These are phyloP conservation scores for Coniferiporia sulphurascens DNA, from an alignment of 1,284 basidiomycete genomes.

Conservation along the genomic window DNA sequence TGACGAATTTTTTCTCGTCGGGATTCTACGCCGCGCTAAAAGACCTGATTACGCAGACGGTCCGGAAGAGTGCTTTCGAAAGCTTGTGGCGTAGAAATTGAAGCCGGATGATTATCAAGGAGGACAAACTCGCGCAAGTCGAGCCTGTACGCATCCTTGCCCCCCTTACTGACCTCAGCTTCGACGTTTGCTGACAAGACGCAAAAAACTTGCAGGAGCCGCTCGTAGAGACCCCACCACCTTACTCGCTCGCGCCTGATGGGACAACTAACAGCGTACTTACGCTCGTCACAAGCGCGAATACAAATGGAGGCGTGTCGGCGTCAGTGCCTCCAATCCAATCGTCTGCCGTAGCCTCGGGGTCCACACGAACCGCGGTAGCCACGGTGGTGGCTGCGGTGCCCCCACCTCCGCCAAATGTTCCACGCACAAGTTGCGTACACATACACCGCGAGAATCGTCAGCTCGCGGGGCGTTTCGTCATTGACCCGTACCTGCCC, in stretches of 20 bases:
- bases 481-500: constrained; percentile 15
- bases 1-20: no score
- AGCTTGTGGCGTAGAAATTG: background rate
- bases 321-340: background rate
- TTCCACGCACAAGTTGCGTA: background rate
- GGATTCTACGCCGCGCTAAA: no score
- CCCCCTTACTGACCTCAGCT: background rate
- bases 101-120: constrained; percentile 11
- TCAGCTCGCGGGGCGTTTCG: background rate
- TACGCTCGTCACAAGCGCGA: background rate
- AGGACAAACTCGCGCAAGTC: constrained; percentile 4
- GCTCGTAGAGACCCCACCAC: constrained; percentile 2
- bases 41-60: no score
- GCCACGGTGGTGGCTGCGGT: background rate
- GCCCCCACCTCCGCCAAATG: background rate
- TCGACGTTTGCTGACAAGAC: background rate
- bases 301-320: background rate
- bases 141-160: background rate
- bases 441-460: constrained; percentile 5
- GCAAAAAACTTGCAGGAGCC: background rate
- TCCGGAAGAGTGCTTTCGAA: background rate
- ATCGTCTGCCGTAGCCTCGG: background rate
- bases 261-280: background rate
- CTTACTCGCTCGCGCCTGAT: constrained; percentile 1
- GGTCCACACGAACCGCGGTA: background rate